These are phyloP conservation scores for Thalassia testudinum DNA, from an alignment of 116 monocot genomes.

Conservation along the genomic window DNA sequence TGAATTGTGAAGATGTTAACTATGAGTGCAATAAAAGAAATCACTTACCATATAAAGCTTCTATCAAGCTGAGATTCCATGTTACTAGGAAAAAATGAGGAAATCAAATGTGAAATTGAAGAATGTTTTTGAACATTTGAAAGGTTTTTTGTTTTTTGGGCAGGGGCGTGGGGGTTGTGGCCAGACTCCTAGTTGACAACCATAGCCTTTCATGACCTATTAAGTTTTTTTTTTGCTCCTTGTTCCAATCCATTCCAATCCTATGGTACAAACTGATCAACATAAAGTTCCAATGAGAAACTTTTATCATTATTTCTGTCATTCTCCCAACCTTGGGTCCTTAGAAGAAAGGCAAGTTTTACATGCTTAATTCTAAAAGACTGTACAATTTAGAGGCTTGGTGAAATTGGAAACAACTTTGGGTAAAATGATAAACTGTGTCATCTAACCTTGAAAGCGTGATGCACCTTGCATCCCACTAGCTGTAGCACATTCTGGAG, in stretches of 20 bases:
- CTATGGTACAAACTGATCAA: not conserved
- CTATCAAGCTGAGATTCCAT: not conserved
- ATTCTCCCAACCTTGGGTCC: too few relatives aligned
- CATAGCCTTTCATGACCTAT: too few relatives aligned
- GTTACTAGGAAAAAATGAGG: not conserved
- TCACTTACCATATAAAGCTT: not conserved
- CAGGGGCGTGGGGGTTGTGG: too few relatives aligned
- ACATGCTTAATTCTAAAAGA: not conserved
- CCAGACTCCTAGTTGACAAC: too few relatives aligned
- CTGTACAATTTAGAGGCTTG: not conserved
- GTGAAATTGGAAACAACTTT: not conserved
- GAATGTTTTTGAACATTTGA: too few relatives aligned
- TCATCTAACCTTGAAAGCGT: slow-evolving; percentile 8
- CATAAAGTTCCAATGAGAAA: not conserved
- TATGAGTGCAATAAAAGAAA: not conserved
- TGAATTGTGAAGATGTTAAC: not conserved
- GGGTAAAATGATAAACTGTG: not conserved
- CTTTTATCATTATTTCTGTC: too few relatives aligned
- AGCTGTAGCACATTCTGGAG: slow-evolving; percentile 11
- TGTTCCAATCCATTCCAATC: too few relatives aligned
- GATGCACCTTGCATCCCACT: slow-evolving; percentile 11
- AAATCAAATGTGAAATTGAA: not conserved
- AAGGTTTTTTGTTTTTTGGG: too few relatives aligned
- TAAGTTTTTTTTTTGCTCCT: too few relatives aligned
- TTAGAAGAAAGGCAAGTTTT: not conserved